Evolutionary conservation across 1,284 basidiomycete species (phyloP), one percentile per base, ranked within the genome.

Genomic region (Anthracocystis walkeri): DNA sequence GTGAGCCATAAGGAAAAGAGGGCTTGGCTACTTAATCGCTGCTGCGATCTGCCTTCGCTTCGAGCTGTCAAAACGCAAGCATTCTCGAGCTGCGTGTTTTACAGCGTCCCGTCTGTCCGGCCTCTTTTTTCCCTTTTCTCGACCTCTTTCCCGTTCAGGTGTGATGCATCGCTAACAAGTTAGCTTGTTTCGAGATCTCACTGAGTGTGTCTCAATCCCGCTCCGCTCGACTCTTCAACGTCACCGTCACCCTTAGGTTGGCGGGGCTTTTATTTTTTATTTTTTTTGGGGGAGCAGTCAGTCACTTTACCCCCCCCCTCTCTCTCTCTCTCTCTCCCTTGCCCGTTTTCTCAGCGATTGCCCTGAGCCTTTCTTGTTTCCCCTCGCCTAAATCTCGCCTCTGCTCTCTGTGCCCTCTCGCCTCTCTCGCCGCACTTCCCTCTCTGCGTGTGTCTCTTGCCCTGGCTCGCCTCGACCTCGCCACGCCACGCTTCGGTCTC

Each of bases 1-100:
- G 41, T n/a, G 41, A n/a, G 20, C 20, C 18, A 42, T 20, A 21
- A 42, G 20, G 20, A 16, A 27, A 25, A 7, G 51, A 38, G n/a
- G n/a, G n/a, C 29, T 29, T 29, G 35, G 12, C 35, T 16, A 16
- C 35, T 35, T 38, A 38, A 38, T 16, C 35, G 35, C 35, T 58
- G 62, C 38, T 67, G 65, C 49, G 50, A 67, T 61, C 65, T 67
- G 49, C 65, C 62, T 45, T 58, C 54, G 54, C 65, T 57, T 58
- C 65, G 58, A 61, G 58, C 65, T 67, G 65, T 61, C 65, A 55
- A n/a, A 35, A 16, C 25, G 16, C 23, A 42, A 31, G 33, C 14
- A 38, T 38, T 38, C 35, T 38, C 35, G 3, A 38, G 35, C 35
- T 49, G 29, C 16, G 20, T 23, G 4, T 40, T 33, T 35, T 18